Evolutionary conservation across 371 early-diverging fungal species (phyloP), one percentile per base, ranked within the genome.

Genomic region (Synchytrium microbalum): DNA sequence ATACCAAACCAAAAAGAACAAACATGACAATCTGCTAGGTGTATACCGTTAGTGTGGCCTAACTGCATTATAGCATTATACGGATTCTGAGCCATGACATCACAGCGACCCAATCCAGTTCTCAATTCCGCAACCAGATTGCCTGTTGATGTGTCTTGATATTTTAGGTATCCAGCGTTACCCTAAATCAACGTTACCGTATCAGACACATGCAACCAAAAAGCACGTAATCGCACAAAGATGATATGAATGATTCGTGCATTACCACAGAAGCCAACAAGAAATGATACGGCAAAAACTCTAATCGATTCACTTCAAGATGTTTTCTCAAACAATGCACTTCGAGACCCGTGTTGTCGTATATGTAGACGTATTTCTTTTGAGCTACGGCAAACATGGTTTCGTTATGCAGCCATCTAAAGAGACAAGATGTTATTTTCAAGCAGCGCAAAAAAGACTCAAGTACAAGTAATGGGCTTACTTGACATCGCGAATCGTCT

Each of bases 131-230:
- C 85, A 5, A 95, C 90, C 5, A 96, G 71, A 63, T 86, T 73
- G 54, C 99, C 99, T 30, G 92, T 96, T 0, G 96, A 96, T 53
- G 92, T 91, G 72, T 99, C 99, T 73, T 95, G 95, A 77, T 98
- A 99, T 73, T 86, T 87, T 28, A 99, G 75, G 56, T 75, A 80
- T 13, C 97, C 95, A 8, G 84, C 75, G 64, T 89, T 87, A 24
- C 93, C 91, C 85, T 85, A 10, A 2, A 58, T 14, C 59, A 59
- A 13, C 24, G 3, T n/a, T 30, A 27, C 19, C 5, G 19, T 19
- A 31, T 31, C 29, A 71, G 53, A 38, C 55, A 24, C 13, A 23
- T 25, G 29, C 27, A 26, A 46, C 0, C 25, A 23, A 0, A 32
- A 19, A 29, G 23, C n/a, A n/a, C n/a, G 26, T 13, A 14, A 55